Evolutionary conservation across 192 early-diverging fungal species (phyloP).

Genomic region (Kappamyces sp.): DNA sequence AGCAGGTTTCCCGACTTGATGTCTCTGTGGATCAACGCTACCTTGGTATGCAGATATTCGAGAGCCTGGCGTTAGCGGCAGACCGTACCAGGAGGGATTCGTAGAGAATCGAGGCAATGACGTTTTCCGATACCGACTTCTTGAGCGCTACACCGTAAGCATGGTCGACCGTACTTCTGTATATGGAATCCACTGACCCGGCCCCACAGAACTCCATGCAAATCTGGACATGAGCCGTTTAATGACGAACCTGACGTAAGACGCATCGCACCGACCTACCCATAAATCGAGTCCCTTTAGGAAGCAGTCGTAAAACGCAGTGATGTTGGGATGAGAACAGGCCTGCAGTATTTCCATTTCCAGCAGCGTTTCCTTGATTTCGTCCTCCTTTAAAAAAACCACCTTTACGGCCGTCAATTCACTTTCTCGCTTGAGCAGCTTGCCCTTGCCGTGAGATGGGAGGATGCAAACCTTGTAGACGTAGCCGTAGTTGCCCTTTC

Average conservation of each 20-base stretch:
- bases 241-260: background rate
- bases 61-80: conserved; percentile 32
- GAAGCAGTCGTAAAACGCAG: conserved; percentile 52
- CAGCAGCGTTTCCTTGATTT: conserved; percentile 58
- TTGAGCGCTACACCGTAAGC: conserved; percentile 32
- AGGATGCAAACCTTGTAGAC: conserved; percentile 46
- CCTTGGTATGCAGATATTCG: conserved; percentile 53
- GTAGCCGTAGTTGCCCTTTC: conserved; percentile 66
- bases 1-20: conserved; percentile 61
- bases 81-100: conserved; percentile 45
- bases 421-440: conserved; percentile 34
- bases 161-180: conserved; percentile 35
- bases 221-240: conserved; percentile 28
- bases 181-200: conserved; percentile 55
- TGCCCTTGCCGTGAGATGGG: conserved; percentile 32
- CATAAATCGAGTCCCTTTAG: conserved; percentile 59
- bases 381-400: conserved; percentile 59
- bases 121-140: conserved; percentile 51
- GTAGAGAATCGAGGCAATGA: conserved; percentile 50
- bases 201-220: conserved; percentile 61
- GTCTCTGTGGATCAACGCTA: conserved; percentile 53
- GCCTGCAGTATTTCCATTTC: conserved; percentile 61
- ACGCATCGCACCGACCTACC: conserved; percentile 27
- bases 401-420: conserved; percentile 58
- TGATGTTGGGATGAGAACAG: conserved; percentile 53